Percentiles rank a stretch among this genome's conserved stretches.
Evolutionary conservation across 495 filamentous ascomycete species (phyloP).

Genomic region (Acidiella bohemica): DNA sequence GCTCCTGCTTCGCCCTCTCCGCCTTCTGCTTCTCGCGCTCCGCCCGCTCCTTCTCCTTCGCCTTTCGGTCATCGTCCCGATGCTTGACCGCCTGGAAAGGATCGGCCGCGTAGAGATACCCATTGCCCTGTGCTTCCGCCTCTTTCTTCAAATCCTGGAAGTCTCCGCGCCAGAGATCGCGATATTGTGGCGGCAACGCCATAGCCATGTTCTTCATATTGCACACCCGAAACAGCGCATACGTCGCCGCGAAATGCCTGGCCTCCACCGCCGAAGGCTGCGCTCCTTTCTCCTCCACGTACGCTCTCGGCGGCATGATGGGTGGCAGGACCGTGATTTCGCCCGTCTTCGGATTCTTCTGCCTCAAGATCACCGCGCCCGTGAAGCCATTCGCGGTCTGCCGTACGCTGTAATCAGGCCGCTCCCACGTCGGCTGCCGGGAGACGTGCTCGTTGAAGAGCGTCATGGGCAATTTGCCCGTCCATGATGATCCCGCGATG

Average conservation of each 20-base stretch:
- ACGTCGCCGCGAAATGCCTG: slow-evolving; percentile 82
- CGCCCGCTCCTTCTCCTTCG: slow-evolving; percentile 52
- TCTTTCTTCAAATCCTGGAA: slow-evolving; percentile 66
- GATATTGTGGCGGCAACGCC: slow-evolving; percentile 82
- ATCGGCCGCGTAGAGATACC: slow-evolving; percentile 92
- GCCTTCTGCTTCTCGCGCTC: slow-evolving; percentile 28
- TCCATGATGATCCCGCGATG: slow-evolving; percentile 94
- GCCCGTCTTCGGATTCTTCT: slow-evolving; percentile 69
- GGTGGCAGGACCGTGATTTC: slow-evolving; percentile 61
- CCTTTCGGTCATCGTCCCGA: slow-evolving; percentile 57
- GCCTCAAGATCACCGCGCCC: slow-evolving; percentile 63
- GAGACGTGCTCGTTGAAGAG: slow-evolving; percentile 89
- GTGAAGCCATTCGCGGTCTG: slow-evolving; percentile 49
- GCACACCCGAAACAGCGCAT: slow-evolving; percentile 76
- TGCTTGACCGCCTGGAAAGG: slow-evolving; percentile 72
- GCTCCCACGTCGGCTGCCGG: slow-evolving; percentile 89
- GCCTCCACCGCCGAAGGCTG: slow-evolving; percentile 75
- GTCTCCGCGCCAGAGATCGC: slow-evolving; percentile 71
- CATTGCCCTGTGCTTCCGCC: slow-evolving; percentile 60
- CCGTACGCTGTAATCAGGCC: slow-evolving; percentile 60
- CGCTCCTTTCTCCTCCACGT: slow-evolving; percentile 50
- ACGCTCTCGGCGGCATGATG: slow-evolving; percentile 51
- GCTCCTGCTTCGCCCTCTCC: slow-evolving; percentile 24
- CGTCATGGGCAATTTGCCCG: slow-evolving; percentile 87
- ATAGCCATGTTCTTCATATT: slow-evolving; percentile 91